Percentiles rank a stretch among this genome's conserved stretches.
Evolutionary conservation across 768 basidiomycete species (phyloP).

Genomic region (Cytidiella melzeri): DNA sequence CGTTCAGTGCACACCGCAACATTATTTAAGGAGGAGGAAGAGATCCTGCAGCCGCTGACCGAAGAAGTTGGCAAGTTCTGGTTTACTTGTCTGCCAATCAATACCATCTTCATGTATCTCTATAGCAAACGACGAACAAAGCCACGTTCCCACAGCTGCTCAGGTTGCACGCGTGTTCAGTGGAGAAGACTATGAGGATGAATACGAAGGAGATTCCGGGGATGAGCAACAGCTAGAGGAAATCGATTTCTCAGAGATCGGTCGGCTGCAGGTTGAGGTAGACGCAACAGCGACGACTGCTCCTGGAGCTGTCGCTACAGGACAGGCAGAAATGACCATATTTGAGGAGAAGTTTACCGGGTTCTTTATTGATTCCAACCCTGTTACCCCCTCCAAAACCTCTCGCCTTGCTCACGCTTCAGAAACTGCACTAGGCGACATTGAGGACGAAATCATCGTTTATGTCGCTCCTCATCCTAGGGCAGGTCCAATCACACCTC

Average conservation of each 20-base stretch:
- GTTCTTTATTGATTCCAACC: slow-evolving; percentile 30
- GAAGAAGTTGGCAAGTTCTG: slow-evolving; percentile 44
- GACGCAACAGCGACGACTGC: slow-evolving; percentile 23
- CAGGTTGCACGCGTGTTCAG: slow-evolving; percentile 60
- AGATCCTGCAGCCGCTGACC: slow-evolving; percentile 47
- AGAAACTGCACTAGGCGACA: slow-evolving; percentile 5
- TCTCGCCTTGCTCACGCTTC: neutral
- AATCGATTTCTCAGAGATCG: slow-evolving; percentile 63
- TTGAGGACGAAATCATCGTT: slow-evolving; percentile 66
- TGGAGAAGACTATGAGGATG: slow-evolving; percentile 14
- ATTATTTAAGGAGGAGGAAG: slow-evolving; percentile 52
- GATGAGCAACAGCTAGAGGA: slow-evolving; percentile 24
- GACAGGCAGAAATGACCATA: slow-evolving; percentile 2
- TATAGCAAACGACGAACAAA: slow-evolving; percentile 43
- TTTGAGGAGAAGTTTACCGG: slow-evolving; percentile 34
- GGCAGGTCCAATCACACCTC: slow-evolving; percentile 11
- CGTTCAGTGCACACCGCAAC: slow-evolving; percentile 45
- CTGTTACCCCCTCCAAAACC: slow-evolving; percentile 6
- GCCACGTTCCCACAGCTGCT: slow-evolving; percentile 67
- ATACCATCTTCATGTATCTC: neutral
- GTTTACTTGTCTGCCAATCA: neutral
- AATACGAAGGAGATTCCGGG: slow-evolving; percentile 4
- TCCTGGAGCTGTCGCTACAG: neutral
- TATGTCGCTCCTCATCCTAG: slow-evolving; percentile 75
- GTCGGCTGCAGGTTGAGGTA: slow-evolving; percentile 37